These are phyloP conservation scores for Solanum medicagineum DNA, from an alignment of 257 asterid species.

Conservation along the genomic window DNA sequence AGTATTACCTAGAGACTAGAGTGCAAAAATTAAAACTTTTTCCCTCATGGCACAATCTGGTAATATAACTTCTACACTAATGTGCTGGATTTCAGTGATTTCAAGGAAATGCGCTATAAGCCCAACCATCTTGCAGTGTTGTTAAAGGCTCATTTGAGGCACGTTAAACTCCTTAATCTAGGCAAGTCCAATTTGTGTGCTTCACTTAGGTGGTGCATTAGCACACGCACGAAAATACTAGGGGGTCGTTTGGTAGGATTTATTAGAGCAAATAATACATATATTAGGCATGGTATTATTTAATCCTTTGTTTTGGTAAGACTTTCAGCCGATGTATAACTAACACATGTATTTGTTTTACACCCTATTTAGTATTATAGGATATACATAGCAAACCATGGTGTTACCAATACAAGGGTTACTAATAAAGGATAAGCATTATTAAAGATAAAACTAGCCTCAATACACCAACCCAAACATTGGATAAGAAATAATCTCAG, in stretches of 20 bases:
- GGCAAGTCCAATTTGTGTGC: neutral
- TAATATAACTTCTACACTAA: neutral
- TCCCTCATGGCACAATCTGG: neutral
- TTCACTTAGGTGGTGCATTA: neutral
- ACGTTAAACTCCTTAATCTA: neutral
- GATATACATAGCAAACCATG: neutral
- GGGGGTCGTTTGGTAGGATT: neutral
- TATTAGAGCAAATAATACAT: neutral
- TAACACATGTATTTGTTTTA: neutral
- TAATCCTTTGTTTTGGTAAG: neutral
- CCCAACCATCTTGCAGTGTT: neutral
- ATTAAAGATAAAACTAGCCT: neutral
- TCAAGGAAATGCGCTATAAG: neutral
- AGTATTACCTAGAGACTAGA: neutral
- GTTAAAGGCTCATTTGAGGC: neutral
- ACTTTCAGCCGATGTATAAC: neutral
- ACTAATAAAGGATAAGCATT: neutral
- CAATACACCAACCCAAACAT: neutral
- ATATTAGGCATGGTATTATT: neutral
- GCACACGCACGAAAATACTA: neutral
- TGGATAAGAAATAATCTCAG: neutral
- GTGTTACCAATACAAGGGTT: neutral
- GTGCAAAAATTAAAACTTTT: neutral
- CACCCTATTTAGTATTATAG: neutral
- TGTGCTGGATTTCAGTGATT: neutral